A percentile compares a stretch with the other conserved stretches of the same genome.
Conservation (phyloP, 164 flowering plant species). For the Magnolia kwangsiensis region DNA sequence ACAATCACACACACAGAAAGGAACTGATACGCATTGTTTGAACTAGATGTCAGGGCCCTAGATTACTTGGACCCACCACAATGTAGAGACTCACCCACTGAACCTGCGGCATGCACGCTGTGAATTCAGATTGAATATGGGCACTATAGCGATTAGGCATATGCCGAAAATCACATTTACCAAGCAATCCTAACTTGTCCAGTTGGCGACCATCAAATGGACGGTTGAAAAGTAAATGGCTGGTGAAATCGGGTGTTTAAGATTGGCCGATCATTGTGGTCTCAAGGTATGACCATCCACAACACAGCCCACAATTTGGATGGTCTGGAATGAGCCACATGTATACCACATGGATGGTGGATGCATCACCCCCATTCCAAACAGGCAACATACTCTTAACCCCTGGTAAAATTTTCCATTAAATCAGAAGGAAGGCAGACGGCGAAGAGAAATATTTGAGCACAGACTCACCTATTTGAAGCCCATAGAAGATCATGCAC, state of each 20-base stretch:
- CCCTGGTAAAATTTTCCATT: background rate
- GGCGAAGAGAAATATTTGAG: background rate
- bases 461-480: slow-evolving; percentile 11
- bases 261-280: background rate
- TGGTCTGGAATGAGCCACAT: background rate
- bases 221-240: background rate
- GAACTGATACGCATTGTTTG: background rate
- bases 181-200: background rate
- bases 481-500: slow-evolving; percentile 19
- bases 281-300: too few relatives aligned
- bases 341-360: background rate
- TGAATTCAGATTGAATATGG: background rate
- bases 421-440: background rate
- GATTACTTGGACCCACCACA: background rate
- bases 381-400: background rate
- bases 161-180: background rate
- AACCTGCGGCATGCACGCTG: background rate
- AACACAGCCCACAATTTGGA: background rate
- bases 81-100: background rate
- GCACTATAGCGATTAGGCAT: background rate
- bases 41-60: background rate
- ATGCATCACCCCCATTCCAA: background rate
- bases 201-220: background rate
- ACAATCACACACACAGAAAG: too few relatives aligned
- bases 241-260: background rate